Base-by-base conservation (phyloP, 164 flowering plant genomes). In the Buxus sempervirens region DNA sequence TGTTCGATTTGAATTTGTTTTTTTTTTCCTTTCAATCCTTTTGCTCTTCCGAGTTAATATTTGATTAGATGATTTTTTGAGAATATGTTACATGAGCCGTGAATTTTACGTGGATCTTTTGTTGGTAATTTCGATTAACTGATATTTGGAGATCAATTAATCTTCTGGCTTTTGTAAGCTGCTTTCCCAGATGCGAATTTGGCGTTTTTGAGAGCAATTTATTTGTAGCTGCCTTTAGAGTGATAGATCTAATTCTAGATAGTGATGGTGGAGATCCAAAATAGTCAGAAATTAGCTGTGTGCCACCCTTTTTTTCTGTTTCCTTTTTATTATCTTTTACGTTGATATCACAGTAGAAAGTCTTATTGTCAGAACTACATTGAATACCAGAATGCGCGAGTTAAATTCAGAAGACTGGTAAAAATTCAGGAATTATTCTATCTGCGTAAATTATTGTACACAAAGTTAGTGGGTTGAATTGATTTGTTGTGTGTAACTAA, bases 161-260 rank as follows among this genome's bases (percentile, higher is more conserved):
- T 41, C 2, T 24, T 41, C 24, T 15, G 24, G 12, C 26, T 28
- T 16, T 3, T 20, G 32, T 24, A 63, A 45, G 45, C 45, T 28
- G 36, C 24, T 41, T 9, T 41, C 10, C 15, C 0, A 2, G 28
- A 8, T 9, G 5, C 18, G 54, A 51, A n/a, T 54, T n/a, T 53
- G 26, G 58, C 20, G 14, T 9, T 14, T 23, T 26, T 27, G 57
- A 26, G 56, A 21, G 62, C 24, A 36, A 66, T 23, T 41, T 45
- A 22, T 18, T 15, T 26, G 23, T 7, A 1, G 45, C 12, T 12
- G 6, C 18, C 27, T 0, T 57, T 58, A 32, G 41, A 24, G 41
- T 24, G 19, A 28, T 38, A 27, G 54, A 56, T 58, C 62, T 66
- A 38, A 27, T 23, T 66, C 12, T 66, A 51, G 69, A 36, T 55